A percentile compares a stretch with the other conserved stretches of the same genome.
These are phyloP conservation scores for Hypomontagnella submonticulosa DNA, from an alignment of 495 filamentous ascomycete species.

Conservation along the genomic window DNA sequence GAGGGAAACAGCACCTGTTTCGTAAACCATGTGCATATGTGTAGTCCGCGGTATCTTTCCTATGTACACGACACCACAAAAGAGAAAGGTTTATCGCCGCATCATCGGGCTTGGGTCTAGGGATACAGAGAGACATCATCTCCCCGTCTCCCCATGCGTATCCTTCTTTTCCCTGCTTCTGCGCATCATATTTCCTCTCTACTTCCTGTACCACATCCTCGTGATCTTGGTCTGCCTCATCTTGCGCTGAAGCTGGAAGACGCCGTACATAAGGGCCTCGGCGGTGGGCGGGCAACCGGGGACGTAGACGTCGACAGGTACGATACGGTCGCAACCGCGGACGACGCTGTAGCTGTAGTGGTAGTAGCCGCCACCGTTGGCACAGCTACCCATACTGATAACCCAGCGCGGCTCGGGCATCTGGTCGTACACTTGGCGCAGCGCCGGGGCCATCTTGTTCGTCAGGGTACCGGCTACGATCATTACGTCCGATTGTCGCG, in stretches of 20 bases:
- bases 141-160: background rate
- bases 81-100: slow-evolving; percentile 26
- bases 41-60: slow-evolving; percentile 34
- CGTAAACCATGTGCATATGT: slow-evolving; percentile 27
- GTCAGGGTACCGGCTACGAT: slow-evolving; percentile 96
- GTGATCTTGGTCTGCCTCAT: slow-evolving; percentile 82
- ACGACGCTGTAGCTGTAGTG: slow-evolving; percentile 93
- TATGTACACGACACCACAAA: slow-evolving; percentile 40
- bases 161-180: background rate
- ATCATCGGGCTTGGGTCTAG: slow-evolving; percentile 11
- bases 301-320: slow-evolving; percentile 93
- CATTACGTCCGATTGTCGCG: slow-evolving; percentile 97
- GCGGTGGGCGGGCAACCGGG: slow-evolving; percentile 90
- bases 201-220: slow-evolving; percentile 73
- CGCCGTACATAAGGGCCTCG: slow-evolving; percentile 89
- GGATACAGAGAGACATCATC: background rate
- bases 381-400: slow-evolving; percentile 89
- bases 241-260: slow-evolving; percentile 89
- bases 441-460: slow-evolving; percentile 97
- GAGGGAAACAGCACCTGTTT: background rate
- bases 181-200: slow-evolving; percentile 26
- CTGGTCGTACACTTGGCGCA: slow-evolving; percentile 96
- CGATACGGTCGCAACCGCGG: slow-evolving; percentile 87
- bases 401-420: slow-evolving; percentile 98
- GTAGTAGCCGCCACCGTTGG: slow-evolving; percentile 94